phyloP scores from a whole-genome alignment of 345 rosid species.

The Citrus reticulata region DNA sequence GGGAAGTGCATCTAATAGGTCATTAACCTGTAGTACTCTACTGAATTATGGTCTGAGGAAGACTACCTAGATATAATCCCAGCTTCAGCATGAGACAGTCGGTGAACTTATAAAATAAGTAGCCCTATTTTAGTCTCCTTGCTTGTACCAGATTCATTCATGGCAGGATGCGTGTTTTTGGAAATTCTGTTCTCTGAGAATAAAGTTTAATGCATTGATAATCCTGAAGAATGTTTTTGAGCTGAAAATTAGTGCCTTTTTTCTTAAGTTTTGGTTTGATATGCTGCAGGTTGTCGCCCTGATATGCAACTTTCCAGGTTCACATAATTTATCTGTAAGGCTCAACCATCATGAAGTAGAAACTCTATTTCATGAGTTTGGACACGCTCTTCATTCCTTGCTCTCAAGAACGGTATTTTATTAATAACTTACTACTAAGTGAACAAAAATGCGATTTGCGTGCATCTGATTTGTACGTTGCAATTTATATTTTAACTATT shows the following conservation, averaged over 20 bases:
- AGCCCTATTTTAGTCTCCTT: not conserved
- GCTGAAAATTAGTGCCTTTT: not conserved
- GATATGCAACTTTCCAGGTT: slow-evolving; percentile 72
- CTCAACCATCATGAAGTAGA: slow-evolving; percentile 90
- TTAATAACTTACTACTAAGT: slow-evolving; percentile 4
- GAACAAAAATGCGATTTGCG: not conserved
- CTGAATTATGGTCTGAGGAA: not conserved
- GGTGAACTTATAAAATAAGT: not conserved
- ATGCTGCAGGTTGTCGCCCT: slow-evolving; percentile 79
- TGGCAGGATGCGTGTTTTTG: not conserved
- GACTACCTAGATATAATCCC: not conserved
- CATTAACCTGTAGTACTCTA: not conserved
- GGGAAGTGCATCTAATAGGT: not conserved
- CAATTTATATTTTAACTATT: slow-evolving; percentile 11
- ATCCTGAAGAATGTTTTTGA: not conserved
- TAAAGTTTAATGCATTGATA: not conserved
- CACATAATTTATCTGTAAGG: slow-evolving; percentile 48
- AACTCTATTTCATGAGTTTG: slow-evolving; percentile 95
- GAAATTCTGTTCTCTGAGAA: not conserved
- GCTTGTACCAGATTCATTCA: not conserved
- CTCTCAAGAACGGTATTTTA: slow-evolving; percentile 82
- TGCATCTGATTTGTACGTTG: not conserved
- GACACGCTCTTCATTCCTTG: slow-evolving; percentile 92
- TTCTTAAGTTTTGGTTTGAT: slow-evolving; percentile 11
- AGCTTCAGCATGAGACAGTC: not conserved